Conservation (phyloP, 2,329 filamentous ascomycete species). For the Ophiostoma fasciatum region DNA sequence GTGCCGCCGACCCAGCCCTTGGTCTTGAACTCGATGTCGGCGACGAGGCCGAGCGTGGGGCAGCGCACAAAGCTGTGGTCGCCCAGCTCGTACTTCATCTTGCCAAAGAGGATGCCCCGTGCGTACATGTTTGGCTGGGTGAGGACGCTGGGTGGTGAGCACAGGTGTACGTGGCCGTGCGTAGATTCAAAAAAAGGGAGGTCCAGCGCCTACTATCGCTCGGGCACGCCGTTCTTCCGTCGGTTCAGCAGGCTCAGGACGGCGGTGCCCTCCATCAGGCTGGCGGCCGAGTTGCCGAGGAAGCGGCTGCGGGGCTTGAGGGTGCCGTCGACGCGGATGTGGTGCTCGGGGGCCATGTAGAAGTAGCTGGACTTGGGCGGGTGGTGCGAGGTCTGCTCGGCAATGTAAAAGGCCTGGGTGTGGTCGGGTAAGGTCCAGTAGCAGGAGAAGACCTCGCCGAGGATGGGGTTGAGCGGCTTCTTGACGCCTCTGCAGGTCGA, state of each 20-base stretch:
- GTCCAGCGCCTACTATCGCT: conserved; percentile 72
- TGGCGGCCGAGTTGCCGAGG: conserved; percentile 90
- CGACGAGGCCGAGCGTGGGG: conserved; percentile 70
- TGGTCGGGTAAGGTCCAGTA: conserved; percentile 86
- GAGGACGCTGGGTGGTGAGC: conserved; percentile 47
- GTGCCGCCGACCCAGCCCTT: conserved; percentile 95
- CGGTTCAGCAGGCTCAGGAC: conserved; percentile 72
- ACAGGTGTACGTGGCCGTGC: too few relatives aligned
- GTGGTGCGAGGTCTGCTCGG: conserved; percentile 95
- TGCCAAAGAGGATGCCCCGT: conserved; percentile 88
- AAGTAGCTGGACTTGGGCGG: conserved; percentile 99
- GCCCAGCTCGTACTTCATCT: conserved; percentile 98
- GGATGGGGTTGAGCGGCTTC: conserved; percentile 91
- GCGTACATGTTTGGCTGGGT: conserved; percentile 99
- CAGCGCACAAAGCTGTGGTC: conserved; percentile 90
- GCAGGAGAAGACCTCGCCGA: conserved; percentile 87
- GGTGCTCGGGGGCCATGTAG: conserved; percentile 87
- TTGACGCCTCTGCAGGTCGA: conserved; percentile 62
- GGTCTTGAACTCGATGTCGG: conserved; percentile 95
- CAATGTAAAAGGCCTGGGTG: conserved; percentile 85
- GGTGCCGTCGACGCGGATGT: conserved; percentile 90
- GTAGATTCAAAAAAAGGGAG: background rate
- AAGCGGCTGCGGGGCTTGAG: conserved; percentile 92
- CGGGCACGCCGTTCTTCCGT: conserved; percentile 51
- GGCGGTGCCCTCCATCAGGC: conserved; percentile 94